Base-by-base conservation (phyloP, 2,329 filamentous ascomycete genomes). In the Aureobasidium subglaciale region DNA sequence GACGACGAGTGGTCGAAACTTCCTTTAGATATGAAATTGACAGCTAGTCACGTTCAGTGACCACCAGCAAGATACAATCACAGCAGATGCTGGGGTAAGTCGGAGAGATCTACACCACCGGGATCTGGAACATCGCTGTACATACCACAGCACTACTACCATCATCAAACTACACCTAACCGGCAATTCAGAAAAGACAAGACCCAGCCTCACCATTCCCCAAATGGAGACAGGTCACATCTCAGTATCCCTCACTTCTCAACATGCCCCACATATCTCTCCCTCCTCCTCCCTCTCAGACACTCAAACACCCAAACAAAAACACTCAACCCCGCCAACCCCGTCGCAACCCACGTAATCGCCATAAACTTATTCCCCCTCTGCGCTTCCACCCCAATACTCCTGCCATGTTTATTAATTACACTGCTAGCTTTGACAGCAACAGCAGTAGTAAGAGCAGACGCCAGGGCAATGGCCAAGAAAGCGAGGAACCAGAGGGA, bases 391-490 rank as follows among this genome's bases (percentile, higher is more conserved):
- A 83, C 66, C 0, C 78, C 76, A 24, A 80, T 71, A 0, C 71
- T 65, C 15, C 74, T 67, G 4, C 79, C 79, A 54, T 80, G 73
- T 25, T 77, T 65, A 59, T 82, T 83, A 59, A 85, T 74, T 0
- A 78, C 63, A 16, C 76, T 62, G 2, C 73, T 68, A 3, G 75
- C 79, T 66, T 83, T 80, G 55, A 77, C 73, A 10, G 77, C 75
- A 4, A 84, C 68, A 16, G 86, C 85, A 0, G 81, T 87, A 24
- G 84, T 81, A 22, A 91, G 85, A 62, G 89, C 89, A 18, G 87
- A 91, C 45, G 86, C 84, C 52, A 85, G 83, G 3, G 86, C 86
- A 63, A 86, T 78, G 11, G 83, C 71, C 6, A 82, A 37, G 59
- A 83, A 80, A 0, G 77, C 75, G n/a, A 82, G 63, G 38, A 73